Base-by-base conservation (phyloP, 768 basidiomycete genomes). In the Tricholoma bakamatsutake region DNA sequence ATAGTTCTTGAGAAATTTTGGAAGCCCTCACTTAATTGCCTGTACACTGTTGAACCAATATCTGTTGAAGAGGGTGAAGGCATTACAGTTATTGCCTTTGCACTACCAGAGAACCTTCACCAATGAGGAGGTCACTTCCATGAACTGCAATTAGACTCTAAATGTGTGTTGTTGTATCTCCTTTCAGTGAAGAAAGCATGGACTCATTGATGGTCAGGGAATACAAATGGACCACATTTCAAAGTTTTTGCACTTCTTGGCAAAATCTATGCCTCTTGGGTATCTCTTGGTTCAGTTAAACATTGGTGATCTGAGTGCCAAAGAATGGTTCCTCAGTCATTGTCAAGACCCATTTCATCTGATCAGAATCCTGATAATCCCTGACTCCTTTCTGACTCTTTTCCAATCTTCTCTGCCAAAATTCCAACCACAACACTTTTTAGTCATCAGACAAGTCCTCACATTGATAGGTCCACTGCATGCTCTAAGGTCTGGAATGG, bases 91-190 rank as follows among this genome's bases (percentile, higher is more conserved):
- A 42, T 73, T 15, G 66, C 63, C 1, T 72, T 70, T 57, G 46
- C 64, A 4, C 53, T 71, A 7, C 62, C 66, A 7, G 61, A 64
- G 4, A 24, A 66, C 0, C 46, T 71, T 17, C 5, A 40, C 0
- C 53, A 64, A 53, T 68, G 61, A 56, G 64, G 60, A 1, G 63
- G 56, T 1, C 27, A 56, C 1, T 59, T 72, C 1, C 56, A 59
- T 7, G 71, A 73, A 45, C 1, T 62, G 13, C 13, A 75, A 73
- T 53, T 55, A 71, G 54, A 61, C 56, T 1, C 49, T 10, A 24
- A 18, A 21, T 37, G 35, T 24, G 21, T 24, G 21, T 24, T 35
- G 35, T 13, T 11, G 12, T 5, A 34, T 34, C 33, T 9, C 12
- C 8, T 34, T 34, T 34, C 33, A 34, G 33, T 11, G 12, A 34